Evolutionary conservation across 257 asterid genomes (phyloP), one percentile per base, ranked within the genome.

Genomic region (Handroanthus guayacan): DNA sequence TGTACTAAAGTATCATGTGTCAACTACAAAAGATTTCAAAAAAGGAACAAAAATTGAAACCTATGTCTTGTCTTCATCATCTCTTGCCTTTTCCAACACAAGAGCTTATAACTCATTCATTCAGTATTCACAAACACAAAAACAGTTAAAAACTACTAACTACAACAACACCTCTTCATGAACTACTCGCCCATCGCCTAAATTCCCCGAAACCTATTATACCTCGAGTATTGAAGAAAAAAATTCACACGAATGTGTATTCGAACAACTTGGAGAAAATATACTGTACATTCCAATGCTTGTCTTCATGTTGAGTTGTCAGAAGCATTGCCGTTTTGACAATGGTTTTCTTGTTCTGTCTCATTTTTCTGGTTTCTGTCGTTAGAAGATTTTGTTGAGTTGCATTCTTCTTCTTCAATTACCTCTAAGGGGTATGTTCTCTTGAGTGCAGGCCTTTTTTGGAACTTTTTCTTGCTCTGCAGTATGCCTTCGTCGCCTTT

Each of bases 371-470:
- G 77, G 80, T 45, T 67, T 77, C 75, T 78, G 20, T 74, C 78
- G 20, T 75, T 25, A 2, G 79, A 50, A 34, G 81, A 72, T 77
- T 78, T 79, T 34, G 76, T 67, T 5, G 84, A 62, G 85, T 79
- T 80, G 81, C 78, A 50, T 38, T 85, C 85, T 68, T 83, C 86
- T 65, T 87, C 88, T 7, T 44, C 71, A 13, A 81, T 79, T 71
- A 82, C 47, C 66, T 84, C 89, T 81, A 87, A 64, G 3, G 89
- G 89, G 61, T 66, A 71, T 44, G 85, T 55, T 75, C 97, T 82
- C 82, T 82, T 89, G 13, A 92, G 88, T 1, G 92, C 90, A 8
- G 94, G 94, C 86, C 97, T 78, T 72, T 86, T 94, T 58, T 85
- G 89, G 79, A 91, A 89, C 88, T 84, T 90, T 66, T 79, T 86